These are phyloP conservation scores for Coffea eugenioides DNA, from an alignment of 257 asterid species.

Conservation along the genomic window DNA sequence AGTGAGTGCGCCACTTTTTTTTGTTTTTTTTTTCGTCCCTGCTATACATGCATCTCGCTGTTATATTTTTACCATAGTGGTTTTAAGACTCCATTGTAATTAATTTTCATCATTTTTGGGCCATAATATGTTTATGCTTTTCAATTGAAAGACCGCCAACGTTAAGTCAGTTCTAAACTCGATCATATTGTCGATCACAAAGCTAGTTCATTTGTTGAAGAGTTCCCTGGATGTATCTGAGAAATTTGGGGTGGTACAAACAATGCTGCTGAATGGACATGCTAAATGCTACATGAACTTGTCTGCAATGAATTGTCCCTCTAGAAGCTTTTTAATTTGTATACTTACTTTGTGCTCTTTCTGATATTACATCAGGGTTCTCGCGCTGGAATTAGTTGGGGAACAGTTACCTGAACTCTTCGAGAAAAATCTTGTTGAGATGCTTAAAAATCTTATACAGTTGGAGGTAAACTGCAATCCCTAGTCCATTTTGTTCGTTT, in stretches of 20 bases:
- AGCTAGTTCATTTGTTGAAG: too few relatives aligned
- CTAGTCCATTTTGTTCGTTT: not conserved
- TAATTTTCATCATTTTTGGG: not conserved
- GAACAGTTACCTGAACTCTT: slow-evolving; percentile 38
- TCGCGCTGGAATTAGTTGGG: slow-evolving; percentile 59
- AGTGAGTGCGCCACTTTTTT: not conserved
- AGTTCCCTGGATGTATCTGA: not conserved
- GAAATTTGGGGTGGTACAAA: not conserved
- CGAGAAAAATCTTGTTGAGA: slow-evolving; percentile 33
- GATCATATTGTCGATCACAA: not conserved
- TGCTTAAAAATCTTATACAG: slow-evolving; percentile 37
- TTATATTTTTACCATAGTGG: not conserved
- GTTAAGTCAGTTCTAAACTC: not conserved
- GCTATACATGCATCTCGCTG: not conserved
- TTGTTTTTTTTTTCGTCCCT: not conserved
- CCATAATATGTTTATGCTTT: not conserved
- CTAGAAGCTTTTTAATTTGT: not conserved
- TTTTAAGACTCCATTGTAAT: not conserved
- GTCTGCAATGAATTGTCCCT: not conserved
- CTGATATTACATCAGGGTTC: slow-evolving; percentile 47
- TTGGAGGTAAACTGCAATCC: slow-evolving; percentile 57
- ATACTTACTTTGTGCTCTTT: slow-evolving; percentile 1
- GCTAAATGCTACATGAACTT: not conserved
- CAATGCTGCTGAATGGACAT: not conserved
- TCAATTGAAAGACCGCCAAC: not conserved